Evolutionary conservation across 2,329 filamentous ascomycete species (phyloP).

Genomic region (Microdochium bolleyi): DNA sequence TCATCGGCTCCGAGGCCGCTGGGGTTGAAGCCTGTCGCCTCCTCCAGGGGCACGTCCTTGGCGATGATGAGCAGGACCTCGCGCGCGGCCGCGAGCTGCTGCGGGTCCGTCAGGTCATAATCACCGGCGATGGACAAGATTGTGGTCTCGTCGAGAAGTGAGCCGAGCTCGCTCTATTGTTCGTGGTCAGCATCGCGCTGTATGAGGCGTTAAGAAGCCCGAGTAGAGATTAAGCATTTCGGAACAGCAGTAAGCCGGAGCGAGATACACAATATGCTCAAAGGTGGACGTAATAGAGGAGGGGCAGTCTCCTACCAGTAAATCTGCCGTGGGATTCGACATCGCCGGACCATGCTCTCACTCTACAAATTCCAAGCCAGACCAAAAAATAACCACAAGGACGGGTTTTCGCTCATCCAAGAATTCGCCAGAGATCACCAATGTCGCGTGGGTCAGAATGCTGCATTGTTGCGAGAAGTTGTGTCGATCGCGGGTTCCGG

Average conservation of each 20-base stretch:
- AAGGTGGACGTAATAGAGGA: background rate
- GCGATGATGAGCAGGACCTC: constrained; percentile 59
- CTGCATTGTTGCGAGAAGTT: too few relatives aligned
- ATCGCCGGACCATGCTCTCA: background rate
- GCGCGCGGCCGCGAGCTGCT: constrained; percentile 45
- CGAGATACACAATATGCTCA: too few relatives aligned
- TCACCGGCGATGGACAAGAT: constrained; percentile 71
- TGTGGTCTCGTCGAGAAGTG: constrained; percentile 68
- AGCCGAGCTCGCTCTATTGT: constrained; percentile 59
- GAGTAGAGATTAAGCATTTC: too few relatives aligned
- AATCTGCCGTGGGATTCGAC: background rate
- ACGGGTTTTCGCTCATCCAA: background rate
- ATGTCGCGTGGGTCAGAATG: too few relatives aligned
- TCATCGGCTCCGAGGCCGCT: constrained; percentile 54
- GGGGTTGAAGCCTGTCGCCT: constrained; percentile 70
- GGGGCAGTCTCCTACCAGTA: background rate
- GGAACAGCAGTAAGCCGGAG: too few relatives aligned
- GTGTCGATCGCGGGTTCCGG: too few relatives aligned
- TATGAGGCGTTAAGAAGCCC: too few relatives aligned
- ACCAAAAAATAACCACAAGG: background rate
- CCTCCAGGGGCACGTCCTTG: constrained; percentile 54
- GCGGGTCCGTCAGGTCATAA: constrained; percentile 51
- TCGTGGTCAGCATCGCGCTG: background rate
- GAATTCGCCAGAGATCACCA: too few relatives aligned
- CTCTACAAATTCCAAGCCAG: background rate